phyloP scores from a whole-genome alignment of 225 moss, liverwort and hornwort genomes.

The Polytrichum formosum region DNA sequence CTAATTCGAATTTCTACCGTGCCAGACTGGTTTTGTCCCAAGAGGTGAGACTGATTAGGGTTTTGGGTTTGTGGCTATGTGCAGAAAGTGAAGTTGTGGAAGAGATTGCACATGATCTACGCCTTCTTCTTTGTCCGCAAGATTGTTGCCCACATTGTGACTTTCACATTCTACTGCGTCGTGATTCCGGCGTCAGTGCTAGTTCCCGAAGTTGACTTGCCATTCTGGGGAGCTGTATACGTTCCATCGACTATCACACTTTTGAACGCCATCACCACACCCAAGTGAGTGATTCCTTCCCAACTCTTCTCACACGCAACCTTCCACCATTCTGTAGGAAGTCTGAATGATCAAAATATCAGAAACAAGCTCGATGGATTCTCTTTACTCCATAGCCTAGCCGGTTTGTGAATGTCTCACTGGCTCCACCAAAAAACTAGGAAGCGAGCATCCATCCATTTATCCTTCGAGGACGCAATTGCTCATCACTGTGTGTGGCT shows the following conservation, averaged over 20 bases:
- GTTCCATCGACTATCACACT: constrained; percentile 69
- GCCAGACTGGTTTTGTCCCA: not conserved
- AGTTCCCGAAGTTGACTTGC: constrained; percentile 72
- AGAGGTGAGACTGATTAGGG: not conserved
- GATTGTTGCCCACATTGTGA: constrained; percentile 65
- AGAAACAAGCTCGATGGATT: no score
- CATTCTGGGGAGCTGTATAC: constrained; percentile 79
- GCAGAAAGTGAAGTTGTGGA: constrained; percentile 61
- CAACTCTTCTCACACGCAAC: no score
- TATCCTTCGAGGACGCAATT: not conserved
- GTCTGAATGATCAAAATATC: no score
- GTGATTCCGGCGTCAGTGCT: constrained; percentile 73
- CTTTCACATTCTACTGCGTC: constrained; percentile 73
- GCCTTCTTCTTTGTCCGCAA: constrained; percentile 87
- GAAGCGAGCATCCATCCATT: no score
- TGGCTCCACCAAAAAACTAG: not conserved
- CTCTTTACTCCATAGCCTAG: not conserved
- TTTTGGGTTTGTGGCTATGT: not conserved
- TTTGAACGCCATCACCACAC: constrained; percentile 70
- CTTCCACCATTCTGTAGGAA: no score
- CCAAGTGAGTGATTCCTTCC: constrained; percentile 32
- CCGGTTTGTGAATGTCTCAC: not conserved
- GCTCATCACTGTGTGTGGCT: not conserved
- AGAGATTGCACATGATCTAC: constrained; percentile 74
- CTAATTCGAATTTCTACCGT: not conserved